Evolutionary conservation across 2,329 filamentous ascomycete species (phyloP).

Genomic region (Periconia sp.): DNA sequence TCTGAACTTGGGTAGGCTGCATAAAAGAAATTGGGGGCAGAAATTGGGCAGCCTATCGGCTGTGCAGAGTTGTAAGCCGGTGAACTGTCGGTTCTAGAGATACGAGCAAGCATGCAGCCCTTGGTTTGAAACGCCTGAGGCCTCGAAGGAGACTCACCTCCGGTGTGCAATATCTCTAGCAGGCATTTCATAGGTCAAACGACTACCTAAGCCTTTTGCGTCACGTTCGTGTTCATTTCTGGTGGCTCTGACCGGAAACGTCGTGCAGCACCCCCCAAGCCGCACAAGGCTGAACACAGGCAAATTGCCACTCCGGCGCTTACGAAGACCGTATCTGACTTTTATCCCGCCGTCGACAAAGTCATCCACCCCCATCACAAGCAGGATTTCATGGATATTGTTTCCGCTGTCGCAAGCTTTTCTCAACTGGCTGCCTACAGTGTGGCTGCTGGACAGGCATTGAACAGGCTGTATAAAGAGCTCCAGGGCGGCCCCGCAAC

Average conservation of each 20-base stretch:
- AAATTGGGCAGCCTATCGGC: too few species aligned
- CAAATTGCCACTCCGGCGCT: neutral
- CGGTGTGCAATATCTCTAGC: too few species aligned
- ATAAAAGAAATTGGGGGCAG: too few species aligned
- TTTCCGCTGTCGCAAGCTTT: constrained; percentile 1
- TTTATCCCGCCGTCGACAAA: neutral
- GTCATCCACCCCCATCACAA: neutral
- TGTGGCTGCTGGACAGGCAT: neutral
- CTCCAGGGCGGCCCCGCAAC: neutral
- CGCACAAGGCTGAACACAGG: neutral
- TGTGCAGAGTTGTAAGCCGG: too few species aligned
- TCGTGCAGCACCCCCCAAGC: too few species aligned
- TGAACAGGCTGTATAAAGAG: neutral
- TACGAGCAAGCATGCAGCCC: too few species aligned
- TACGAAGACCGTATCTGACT: neutral
- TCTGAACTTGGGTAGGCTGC: too few species aligned
- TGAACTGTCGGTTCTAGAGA: too few species aligned
- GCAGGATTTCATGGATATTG: neutral
- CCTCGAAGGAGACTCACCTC: neutral
- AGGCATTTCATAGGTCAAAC: too few species aligned
- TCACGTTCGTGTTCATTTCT: too few species aligned
- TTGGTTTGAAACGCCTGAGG: too few species aligned
- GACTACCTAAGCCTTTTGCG: too few species aligned
- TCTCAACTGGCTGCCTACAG: constrained; percentile 3
- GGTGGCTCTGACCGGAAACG: neutral